Evolutionary conservation across 495 filamentous ascomycete genomes (phyloP), one percentile per base, ranked within the genome.

Genomic region (Podospora pseudoanserina): DNA sequence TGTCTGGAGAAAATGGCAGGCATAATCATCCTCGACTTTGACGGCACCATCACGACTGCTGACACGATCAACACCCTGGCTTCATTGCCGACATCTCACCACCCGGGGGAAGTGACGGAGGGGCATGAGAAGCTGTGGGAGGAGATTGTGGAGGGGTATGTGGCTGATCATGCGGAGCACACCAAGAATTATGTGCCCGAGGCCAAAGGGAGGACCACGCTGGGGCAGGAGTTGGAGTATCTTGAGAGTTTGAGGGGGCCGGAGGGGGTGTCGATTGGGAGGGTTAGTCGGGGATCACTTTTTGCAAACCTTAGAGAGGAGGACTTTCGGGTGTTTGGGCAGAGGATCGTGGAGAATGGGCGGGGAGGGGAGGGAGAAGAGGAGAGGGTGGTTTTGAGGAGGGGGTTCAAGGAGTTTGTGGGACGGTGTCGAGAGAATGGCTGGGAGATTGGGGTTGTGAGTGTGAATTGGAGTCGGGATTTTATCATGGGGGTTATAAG

Each of bases 1-100:
- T 39, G 34, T 39, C 34, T 23, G 30, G 7, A 34, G 49, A 27
- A 27, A 63, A 69, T 53, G 30, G 57, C 66, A 6, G 32, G 54
- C 60, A 77, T 83, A 71, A 70, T 84, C 68, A 74, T 84, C 67
- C 72, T 84, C 0, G 82, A 84, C 68, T 84, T 84, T 62, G 82
- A 84, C 74, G 80, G 79, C 62, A 84, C 82, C 32, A 82, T 84
- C 70, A 84, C 82, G 30, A 68, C 67, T 2, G n/a, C 60, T 15
- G 77, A 79, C 70, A 75, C 77, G 27, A 70, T 79, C 64, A 34
- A 67, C 70, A 32, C 64, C 57, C 63, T 79, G 56, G 68, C 70
- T 60, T n/a, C 68, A 19, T 54, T 61, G 19, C 39, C 39, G 7
- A 49, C 39, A 5, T 49, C 39, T 3, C 39, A 49, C 15, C 39